These are phyloP conservation scores for Sutorius australiensis DNA, from an alignment of 768 basidiomycete species.

Conservation along the genomic window DNA sequence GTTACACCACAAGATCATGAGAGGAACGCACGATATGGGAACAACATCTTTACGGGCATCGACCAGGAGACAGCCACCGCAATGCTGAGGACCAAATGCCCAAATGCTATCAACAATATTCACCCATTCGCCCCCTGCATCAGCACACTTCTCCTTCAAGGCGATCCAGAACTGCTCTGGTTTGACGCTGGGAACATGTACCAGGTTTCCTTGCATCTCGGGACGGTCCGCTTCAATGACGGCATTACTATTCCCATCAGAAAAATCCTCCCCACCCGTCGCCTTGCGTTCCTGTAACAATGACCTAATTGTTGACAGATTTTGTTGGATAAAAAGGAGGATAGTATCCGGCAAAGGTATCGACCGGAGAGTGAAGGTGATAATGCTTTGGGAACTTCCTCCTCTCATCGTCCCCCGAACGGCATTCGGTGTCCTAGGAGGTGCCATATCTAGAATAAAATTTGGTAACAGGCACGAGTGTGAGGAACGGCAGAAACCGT, in stretches of 20 bases:
- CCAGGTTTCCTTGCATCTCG: slow-evolving; percentile 53
- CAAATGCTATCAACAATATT: slow-evolving; percentile 69
- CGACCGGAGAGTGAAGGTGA: slow-evolving; percentile 83
- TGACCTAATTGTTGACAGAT: slow-evolving; percentile 58
- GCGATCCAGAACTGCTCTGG: slow-evolving; percentile 79
- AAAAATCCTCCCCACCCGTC: slow-evolving; percentile 31
- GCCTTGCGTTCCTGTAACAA: slow-evolving; percentile 50
- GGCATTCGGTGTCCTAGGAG: slow-evolving; percentile 68
- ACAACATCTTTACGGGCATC: slow-evolving; percentile 55
- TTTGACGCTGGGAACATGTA: slow-evolving; percentile 58
- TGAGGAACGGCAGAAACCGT: slow-evolving; percentile 2
- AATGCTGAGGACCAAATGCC: slow-evolving; percentile 88
- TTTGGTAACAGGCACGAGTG: not conserved
- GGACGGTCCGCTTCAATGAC: slow-evolving; percentile 37
- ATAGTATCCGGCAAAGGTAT: slow-evolving; percentile 70
- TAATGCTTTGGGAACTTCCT: slow-evolving; percentile 60
- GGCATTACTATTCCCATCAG: slow-evolving; percentile 7
- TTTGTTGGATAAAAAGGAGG: slow-evolving; percentile 73
- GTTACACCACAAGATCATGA: slow-evolving; percentile 4
- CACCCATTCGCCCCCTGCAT: slow-evolving; percentile 76
- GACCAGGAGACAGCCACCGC: slow-evolving; percentile 83
- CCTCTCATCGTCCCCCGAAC: slow-evolving; percentile 77
- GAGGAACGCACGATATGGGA: slow-evolving; percentile 52
- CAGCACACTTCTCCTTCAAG: slow-evolving; percentile 58
- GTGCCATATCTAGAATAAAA: slow-evolving; percentile 69